Percentiles rank a stretch among this genome's conserved stretches.
These are phyloP conservation scores for Crithidia sp. DNA, from an alignment of 208 protist genomes.

Conservation along the genomic window DNA sequence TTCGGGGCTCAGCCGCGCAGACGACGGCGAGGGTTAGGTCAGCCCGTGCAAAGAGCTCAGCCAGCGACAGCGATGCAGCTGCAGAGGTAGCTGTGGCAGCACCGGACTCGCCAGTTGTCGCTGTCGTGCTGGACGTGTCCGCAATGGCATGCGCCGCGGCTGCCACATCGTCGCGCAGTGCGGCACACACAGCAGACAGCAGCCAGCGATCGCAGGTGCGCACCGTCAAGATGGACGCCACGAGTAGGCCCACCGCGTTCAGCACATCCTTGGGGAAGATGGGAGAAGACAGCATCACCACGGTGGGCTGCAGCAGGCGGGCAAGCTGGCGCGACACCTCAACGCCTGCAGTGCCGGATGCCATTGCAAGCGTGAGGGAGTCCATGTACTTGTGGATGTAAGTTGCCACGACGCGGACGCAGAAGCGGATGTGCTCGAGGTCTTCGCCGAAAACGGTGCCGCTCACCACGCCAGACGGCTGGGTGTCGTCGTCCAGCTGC, in stretches of 20 bases:
- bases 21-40: constrained; percentile 24
- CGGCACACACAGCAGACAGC: constrained; percentile 52
- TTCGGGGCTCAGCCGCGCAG: constrained; percentile 15
- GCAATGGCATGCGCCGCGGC: not conserved
- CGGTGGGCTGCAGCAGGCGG: constrained; percentile 48
- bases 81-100: not conserved
- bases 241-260: constrained; percentile 82
- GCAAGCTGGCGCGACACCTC: constrained; percentile 37
- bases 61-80: not conserved
- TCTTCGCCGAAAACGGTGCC: constrained; percentile 78
- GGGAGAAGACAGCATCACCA: constrained; percentile 69
- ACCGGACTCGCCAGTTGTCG: not conserved
- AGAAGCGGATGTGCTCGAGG: constrained; percentile 83
- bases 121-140: not conserved
- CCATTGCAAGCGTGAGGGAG: constrained; percentile 25
- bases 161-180: constrained; percentile 27
- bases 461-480: not conserved
- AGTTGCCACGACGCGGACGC: constrained; percentile 81
- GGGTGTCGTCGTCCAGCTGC: not conserved
- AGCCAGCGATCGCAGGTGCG: constrained; percentile 52
- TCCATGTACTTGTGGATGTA: constrained; percentile 85
- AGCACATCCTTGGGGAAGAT: constrained; percentile 90
- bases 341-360: not conserved
- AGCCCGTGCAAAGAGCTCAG: constrained; percentile 20
- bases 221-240: constrained; percentile 77